Conservation (phyloP, 2,329 filamentous ascomycete genomes). For the Cadophora malorum region DNA sequence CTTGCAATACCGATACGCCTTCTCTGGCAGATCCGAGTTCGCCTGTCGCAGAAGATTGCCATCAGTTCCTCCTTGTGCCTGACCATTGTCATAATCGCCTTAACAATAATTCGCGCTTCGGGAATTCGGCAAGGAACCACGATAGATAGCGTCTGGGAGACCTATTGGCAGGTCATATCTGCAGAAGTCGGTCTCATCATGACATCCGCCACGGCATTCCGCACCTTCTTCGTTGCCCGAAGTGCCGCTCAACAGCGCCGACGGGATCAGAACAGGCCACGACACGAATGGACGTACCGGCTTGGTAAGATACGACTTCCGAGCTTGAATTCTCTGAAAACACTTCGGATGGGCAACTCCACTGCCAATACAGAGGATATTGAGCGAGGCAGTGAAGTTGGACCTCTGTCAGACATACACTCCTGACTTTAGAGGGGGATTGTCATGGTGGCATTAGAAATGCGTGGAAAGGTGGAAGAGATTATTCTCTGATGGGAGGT, state of each 20-base stretch:
- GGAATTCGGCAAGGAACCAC: neutral
- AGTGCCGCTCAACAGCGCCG: neutral
- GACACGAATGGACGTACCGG: neutral
- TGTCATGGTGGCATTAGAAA: neutral
- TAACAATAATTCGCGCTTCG: neutral
- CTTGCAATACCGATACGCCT: neutral
- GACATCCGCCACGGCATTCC: conserved; percentile 2
- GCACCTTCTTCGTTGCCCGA: neutral
- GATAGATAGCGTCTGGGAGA: conserved; percentile 16
- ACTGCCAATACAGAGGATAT: neutral
- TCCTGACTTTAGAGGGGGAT: neutral
- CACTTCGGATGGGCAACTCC: neutral
- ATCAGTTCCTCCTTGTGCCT: neutral
- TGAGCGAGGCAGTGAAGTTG: neutral
- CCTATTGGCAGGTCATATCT: conserved; percentile 15
- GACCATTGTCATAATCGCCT: neutral
- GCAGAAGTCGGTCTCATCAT: conserved; percentile 17
- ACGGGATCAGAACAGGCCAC: neutral
- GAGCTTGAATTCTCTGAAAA: neutral
- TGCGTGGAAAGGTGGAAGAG: too few species aligned
- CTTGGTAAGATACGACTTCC: neutral
- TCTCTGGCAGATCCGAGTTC: neutral
- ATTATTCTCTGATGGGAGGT: too few species aligned
- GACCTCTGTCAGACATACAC: neutral
- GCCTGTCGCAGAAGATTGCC: neutral